A percentile compares a stretch with the other conserved stretches of the same genome.
Conservation (phyloP, 2,329 filamentous ascomycete genomes). For the Botrytis fabae region DNA sequence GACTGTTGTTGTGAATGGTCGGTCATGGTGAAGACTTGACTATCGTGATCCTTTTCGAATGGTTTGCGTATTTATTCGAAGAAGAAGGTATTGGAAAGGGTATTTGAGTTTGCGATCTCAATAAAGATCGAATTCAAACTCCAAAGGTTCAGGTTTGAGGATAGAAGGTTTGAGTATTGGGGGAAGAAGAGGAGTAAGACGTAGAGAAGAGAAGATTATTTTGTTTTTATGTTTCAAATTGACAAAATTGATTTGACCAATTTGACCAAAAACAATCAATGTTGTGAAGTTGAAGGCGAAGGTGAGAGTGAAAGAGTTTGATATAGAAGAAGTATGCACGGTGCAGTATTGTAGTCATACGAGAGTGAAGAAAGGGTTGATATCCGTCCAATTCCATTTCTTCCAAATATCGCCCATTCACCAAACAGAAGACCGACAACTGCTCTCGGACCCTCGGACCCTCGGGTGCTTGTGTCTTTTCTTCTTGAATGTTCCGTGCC, state of each 20-base stretch:
- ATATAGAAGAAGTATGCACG: neutral
- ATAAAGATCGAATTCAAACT: neutral
- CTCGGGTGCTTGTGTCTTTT: neutral
- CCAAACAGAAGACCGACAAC: neutral
- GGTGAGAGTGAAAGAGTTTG: neutral
- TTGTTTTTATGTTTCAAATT: neutral
- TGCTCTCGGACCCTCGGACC: neutral
- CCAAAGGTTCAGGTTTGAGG: neutral
- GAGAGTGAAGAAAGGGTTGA: neutral
- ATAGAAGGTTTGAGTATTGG: neutral
- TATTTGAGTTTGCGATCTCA: neutral
- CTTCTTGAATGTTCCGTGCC: neutral
- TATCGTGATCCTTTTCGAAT: neutral
- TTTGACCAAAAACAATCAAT: neutral
- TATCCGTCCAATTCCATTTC: neutral
- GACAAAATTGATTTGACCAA: too few species aligned
- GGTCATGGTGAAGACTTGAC: neutral
- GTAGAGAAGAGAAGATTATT: neutral
- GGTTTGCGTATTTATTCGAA: neutral
- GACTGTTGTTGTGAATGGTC: slow-evolving; percentile 14
- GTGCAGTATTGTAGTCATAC: too few species aligned
- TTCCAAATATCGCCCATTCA: neutral
- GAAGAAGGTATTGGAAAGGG: neutral
- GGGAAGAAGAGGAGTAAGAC: neutral
- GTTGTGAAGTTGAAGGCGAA: neutral